Conservation (phyloP, 2,329 filamentous ascomycete species). For the Exophiala lecanii-corni region DNA sequence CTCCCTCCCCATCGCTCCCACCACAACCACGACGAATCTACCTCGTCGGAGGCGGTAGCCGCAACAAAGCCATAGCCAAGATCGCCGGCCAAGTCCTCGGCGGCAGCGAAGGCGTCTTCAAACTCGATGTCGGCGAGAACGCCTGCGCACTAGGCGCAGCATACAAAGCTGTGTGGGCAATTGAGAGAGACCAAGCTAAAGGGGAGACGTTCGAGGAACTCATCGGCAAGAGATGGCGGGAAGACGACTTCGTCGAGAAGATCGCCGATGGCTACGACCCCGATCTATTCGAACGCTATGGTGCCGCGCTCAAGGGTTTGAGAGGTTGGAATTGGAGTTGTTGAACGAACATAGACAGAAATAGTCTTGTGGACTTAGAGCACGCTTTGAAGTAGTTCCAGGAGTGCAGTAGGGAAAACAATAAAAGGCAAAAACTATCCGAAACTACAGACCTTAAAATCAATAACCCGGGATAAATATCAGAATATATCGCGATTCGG, state of each 20-base stretch:
- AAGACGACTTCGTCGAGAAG: slow-evolving; percentile 75
- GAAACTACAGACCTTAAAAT: too few species aligned
- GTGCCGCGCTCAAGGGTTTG: slow-evolving; percentile 69
- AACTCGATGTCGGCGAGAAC: slow-evolving; percentile 89
- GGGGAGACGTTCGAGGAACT: slow-evolving; percentile 83
- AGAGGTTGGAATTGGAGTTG: slow-evolving; percentile 66
- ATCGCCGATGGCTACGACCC: slow-evolving; percentile 76
- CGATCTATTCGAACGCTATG: slow-evolving; percentile 73
- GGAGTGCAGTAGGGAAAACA: too few species aligned
- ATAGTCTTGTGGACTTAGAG: too few species aligned
- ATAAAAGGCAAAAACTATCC: too few species aligned
- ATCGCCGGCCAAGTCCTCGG: slow-evolving; percentile 85
- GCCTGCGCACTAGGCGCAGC: slow-evolving; percentile 90
- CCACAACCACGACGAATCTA: slow-evolving; percentile 86
- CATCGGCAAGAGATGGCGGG: slow-evolving; percentile 77
- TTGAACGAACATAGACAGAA: slow-evolving; percentile 35
- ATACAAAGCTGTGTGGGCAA: slow-evolving; percentile 93
- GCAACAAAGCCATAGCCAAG: slow-evolving; percentile 82
- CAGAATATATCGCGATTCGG: too few species aligned
- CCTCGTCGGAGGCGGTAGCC: slow-evolving; percentile 85
- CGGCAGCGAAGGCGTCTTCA: slow-evolving; percentile 83
- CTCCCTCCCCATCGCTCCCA: slow-evolving; percentile 55
- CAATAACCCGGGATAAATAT: too few species aligned
- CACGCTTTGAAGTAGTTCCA: too few species aligned
- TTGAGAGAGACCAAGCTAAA: slow-evolving; percentile 54